Base-by-base conservation (phyloP, 495 filamentous ascomycete species). In the Neurospora sp. region DNA sequence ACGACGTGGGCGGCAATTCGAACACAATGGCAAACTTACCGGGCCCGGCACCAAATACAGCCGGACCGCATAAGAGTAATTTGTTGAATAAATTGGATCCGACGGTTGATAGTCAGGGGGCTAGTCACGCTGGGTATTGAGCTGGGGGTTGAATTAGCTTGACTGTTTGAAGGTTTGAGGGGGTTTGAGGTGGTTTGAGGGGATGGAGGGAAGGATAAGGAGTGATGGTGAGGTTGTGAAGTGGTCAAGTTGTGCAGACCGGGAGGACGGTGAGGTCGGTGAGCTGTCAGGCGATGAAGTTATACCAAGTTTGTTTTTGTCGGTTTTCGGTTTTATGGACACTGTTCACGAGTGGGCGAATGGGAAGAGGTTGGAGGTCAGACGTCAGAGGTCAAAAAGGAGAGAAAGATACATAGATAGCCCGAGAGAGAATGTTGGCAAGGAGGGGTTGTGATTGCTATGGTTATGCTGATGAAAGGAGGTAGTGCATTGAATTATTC, bases 71-170 rank as follows among this genome's bases (percentile, higher is more conserved):
- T 75, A 78, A 77, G 72, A 85, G 84, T 40, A 82, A 87, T 61
- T 27, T 85, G 14, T 44, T 82, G 73, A 87, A 89, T 77, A 88
- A 86, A 77, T 68, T 83, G 6, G 85, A 89, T 72, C 88, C 87
- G 10, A 76, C 81, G 31, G 85, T 87, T 35, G 85, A 87, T 72
- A 76, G 76, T 38, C 76, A 74, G 73, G 73, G 16, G 41, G 8
- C 40, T 37, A 37, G 35, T 44, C 16, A 45, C 8, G 1, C 44
- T 9, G 44, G 10, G 20, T 59, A 27, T 14, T 59, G 4, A 59
- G 45, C 0, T 53, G 5, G 41, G 6, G 16, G 5, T 8, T 6
- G 6, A 8, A 0, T 0, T 40, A 10, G 9, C 39, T 10, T 42
- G 1, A 6, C 3, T 45, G 7, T 18, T 45, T 14, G 3, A 4